phyloP scores from a whole-genome alignment of 441 rosid genomes.

The Euphorbia celastroides region DNA sequence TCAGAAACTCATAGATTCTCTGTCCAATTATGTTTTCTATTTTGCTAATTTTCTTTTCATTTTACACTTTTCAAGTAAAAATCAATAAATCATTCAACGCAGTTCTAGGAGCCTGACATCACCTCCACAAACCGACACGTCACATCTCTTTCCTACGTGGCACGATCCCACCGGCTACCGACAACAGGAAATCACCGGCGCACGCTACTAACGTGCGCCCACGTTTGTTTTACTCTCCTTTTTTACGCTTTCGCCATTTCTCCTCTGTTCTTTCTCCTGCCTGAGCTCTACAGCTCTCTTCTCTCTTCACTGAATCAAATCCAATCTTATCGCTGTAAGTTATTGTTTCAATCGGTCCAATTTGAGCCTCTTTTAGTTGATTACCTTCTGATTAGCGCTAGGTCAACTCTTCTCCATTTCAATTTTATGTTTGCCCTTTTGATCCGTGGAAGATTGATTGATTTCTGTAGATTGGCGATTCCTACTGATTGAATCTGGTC shows the following conservation, averaged over 20 bases:
- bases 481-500: conserved; percentile 4
- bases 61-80: not conserved
- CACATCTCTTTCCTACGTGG: conserved; percentile 32
- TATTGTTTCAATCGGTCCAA: not conserved
- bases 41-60: not conserved
- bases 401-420: too few relatives aligned
- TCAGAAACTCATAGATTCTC: not conserved
- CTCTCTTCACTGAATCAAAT: not conserved
- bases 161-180: conserved; percentile 52
- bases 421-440: not conserved
- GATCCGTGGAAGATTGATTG: conserved; percentile 15
- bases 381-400: not conserved
- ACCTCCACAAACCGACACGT: conserved; percentile 21
- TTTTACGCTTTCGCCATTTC: conserved; percentile 10
- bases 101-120: conserved; percentile 17
- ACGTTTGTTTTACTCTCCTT: not conserved
- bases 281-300: not conserved
- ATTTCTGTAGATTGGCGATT: conserved; percentile 10
- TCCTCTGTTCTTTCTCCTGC: not conserved
- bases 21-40: not conserved
- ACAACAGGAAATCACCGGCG: conserved; percentile 36
- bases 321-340: conserved; percentile 13
- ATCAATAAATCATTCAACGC: conserved; percentile 3
- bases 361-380: not conserved
- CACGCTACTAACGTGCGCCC: conserved; percentile 27